Evolutionary conservation across 1,139 yeast species (phyloP), one percentile per base, ranked within the genome.

Genomic region (Yamadazyma kanchanaburiensis): DNA sequence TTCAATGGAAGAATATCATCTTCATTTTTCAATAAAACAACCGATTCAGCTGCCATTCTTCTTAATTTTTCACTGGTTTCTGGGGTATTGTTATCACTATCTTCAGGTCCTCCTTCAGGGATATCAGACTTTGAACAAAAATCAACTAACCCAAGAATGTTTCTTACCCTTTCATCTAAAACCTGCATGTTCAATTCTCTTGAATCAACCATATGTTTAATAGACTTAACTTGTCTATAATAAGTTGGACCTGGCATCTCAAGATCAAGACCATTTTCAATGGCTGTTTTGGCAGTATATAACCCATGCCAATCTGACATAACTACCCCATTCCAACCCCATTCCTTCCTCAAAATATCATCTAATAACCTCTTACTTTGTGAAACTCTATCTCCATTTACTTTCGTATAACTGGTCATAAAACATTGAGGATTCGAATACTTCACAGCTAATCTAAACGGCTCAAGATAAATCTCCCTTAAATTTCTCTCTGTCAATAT

Each of bases 291-390:
- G 19, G 62, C 53, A 17, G 77, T 60, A 45, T 73, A 76, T 6
- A 67, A 61, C 25, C 84, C 84, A 48, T 46, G 71, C 84, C 84
- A 78, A 51, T 78, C 84, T 22, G 78, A 69, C 76, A 77, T 75
- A 21, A 70, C 53, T 32, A 68, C 49, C 12, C 83, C 83, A 18
- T 67, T 58, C 68, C 71, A 77, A 5, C 42, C 41, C 55, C 54
- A 51, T 34, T 51, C 57, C 15, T 40, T 37, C 16, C 47, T 33
- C 33, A 77, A 53, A 21, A 76, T 54, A 21, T 70, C 72, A 12
- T 62, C 51, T 22, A 77, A 46, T 12, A 74, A 44, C 23, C 46
- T 47, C 32, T 58, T 53, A 30, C 64, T 58, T 40, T 75, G 72
- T n/a, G 78, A 68, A 23, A 56, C 73, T 46, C 74, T 80, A 21